Conservation (phyloP, 495 filamentous ascomycete genomes). For the Parathielavia hyrcaniae region DNA sequence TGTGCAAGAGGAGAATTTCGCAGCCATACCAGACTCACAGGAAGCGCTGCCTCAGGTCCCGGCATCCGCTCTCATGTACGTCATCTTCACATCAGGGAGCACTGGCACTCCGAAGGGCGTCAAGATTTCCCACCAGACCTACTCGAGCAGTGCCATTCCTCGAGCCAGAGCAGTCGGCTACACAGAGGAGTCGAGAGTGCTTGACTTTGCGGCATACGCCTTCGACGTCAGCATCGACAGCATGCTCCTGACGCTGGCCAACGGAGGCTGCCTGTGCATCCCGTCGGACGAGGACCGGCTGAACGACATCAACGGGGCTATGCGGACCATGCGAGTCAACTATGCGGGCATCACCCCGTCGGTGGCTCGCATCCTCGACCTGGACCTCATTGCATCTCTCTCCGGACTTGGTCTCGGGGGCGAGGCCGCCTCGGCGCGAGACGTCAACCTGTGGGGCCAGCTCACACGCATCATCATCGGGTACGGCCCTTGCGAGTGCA, state of each 20-base stretch:
- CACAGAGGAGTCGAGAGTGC: conserved; percentile 31
- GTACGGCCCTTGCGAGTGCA: conserved; percentile 52
- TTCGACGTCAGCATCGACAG: conserved; percentile 55
- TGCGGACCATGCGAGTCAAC: conserved; percentile 27
- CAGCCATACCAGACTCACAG: background rate
- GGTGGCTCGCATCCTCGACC: conserved; percentile 21
- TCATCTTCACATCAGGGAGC: conserved; percentile 56
- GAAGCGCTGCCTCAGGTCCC: conserved; percentile 6
- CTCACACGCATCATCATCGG: conserved; percentile 43
- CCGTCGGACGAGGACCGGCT: conserved; percentile 29
- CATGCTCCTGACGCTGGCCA: conserved; percentile 49
- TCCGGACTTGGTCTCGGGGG: conserved; percentile 24
- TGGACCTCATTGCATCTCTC: conserved; percentile 20
- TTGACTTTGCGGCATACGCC: conserved; percentile 57
- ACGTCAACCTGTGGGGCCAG: conserved; percentile 21
- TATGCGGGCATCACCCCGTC: conserved; percentile 25
- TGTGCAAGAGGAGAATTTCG: background rate
- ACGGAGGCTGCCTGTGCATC: conserved; percentile 36
- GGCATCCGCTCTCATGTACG: conserved; percentile 33
- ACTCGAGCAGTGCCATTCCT: conserved; percentile 31
- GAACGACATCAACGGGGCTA: conserved; percentile 30
- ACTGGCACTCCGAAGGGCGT: conserved; percentile 51
- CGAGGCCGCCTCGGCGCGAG: conserved; percentile 19
- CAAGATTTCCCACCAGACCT: conserved; percentile 39
- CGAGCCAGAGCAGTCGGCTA: conserved; percentile 16